phyloP scores from a whole-genome alignment of 495 filamentous ascomycete species.

The Aspergillus egyptiacus region DNA sequence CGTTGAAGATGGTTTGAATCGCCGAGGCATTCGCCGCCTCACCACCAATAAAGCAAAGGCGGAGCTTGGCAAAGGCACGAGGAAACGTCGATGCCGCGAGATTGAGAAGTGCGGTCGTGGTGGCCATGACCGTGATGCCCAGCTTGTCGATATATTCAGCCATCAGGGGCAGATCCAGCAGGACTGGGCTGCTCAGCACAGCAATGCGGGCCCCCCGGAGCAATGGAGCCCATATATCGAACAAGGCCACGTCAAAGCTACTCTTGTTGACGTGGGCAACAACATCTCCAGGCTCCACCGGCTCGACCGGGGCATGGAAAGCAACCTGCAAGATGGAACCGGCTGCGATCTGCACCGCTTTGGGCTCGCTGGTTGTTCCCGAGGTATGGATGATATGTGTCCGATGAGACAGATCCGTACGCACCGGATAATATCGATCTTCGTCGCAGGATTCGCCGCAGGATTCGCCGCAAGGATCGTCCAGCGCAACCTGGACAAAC shows the following conservation, averaged over 20 bases:
- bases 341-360: constrained; percentile 6
- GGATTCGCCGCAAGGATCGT: not conserved
- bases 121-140: not conserved
- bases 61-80: not conserved
- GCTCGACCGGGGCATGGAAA: not conserved
- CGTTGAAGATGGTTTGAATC: not conserved
- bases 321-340: constrained; percentile 2
- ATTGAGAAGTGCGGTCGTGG: not conserved
- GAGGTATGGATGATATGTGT: constrained; percentile 12
- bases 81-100: constrained; percentile 1
- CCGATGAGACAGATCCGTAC: too few species aligned
- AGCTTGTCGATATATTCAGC: not conserved
- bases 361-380: constrained; percentile 6
- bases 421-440: too few species aligned
- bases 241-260: constrained; percentile 6
- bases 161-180: not conserved
- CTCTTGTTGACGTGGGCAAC: not conserved
- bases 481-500: not conserved
- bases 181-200: not conserved
- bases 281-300: not conserved
- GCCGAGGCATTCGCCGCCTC: not conserved
- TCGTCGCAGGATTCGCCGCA: too few species aligned
- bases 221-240: constrained; percentile 9
- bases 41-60: not conserved
- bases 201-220: not conserved